Evolutionary conservation across 345 rosid species (phyloP), one percentile per base, ranked within the genome.

Genomic region (Acer yangbiense): DNA sequence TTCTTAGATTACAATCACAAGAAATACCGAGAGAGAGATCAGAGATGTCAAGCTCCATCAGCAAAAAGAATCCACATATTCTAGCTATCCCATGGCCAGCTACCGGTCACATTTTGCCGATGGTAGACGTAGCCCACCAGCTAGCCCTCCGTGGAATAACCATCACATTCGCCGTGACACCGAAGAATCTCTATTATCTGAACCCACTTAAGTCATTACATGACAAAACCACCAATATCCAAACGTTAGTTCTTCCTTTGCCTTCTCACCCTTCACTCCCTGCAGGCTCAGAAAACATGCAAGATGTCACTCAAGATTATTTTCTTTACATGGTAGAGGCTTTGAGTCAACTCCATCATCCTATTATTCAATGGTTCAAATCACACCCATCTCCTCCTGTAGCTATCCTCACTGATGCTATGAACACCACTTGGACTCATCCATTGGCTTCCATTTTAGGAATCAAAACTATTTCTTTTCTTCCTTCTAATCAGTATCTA

Each of bases 81-180:
- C 80, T 80, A 2, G 67, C 75, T 17, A 80, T 80, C 17, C 82
- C 84, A 3, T 75, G 32, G 48, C 86, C 86, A n/a, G 86, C 86
- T 1, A 79, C 78, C 62, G 86, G 86, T 61, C 86, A 83, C 68
- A 9, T 29, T 29, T 29, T 83, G 17, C 41, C 86, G 0, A 82
- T 74, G 1, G 8, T 75, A 1, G 84, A 83, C 69, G 76, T 83
- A 0, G 52, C 74, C 67, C 80, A 77, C 78, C 82, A 80, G 11
- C 84, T 83, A 20, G 39, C 25, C 50, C 54, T 48, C 72, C 74
- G 43, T 16, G 39, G 41, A 75, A 13, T 80, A 1, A 58, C 58
- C 68, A 62, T 83, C 63, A 78, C 86, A 64, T 27, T 27, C 29
- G 29, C 29, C 29, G 41, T 83, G 12, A 80, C 84, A 2, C 84